Percentiles rank a stretch among this genome's conserved stretches.
phyloP scores from a whole-genome alignment of 176 grass and related monocot species.

The Musa beccarii region DNA sequence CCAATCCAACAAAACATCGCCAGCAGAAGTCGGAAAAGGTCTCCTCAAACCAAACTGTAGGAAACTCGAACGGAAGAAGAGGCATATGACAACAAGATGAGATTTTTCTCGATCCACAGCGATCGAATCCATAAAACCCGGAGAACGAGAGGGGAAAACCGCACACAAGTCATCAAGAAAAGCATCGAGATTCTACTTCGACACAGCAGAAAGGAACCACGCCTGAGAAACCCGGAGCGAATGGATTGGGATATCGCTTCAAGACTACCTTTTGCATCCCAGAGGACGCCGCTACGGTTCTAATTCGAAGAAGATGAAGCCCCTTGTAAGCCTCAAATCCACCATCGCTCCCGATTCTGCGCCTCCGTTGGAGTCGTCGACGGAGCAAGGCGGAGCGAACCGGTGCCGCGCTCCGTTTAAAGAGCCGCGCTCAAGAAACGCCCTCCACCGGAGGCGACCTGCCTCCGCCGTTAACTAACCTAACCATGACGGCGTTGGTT shows the following conservation, averaged over 20 bases:
- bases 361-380: neutral
- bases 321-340: neutral
- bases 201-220: too few species aligned
- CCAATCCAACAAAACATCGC: neutral
- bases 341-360: neutral
- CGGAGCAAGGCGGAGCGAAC: slow-evolving; percentile 17
- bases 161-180: too few species aligned
- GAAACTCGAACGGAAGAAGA: neutral
- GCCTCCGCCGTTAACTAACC: slow-evolving; percentile 16
- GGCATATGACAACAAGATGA: too few species aligned
- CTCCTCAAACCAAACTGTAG: too few species aligned
- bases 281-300: neutral
- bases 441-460: slow-evolving; percentile 49
- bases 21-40: too few species aligned
- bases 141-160: too few species aligned
- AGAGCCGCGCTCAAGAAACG: slow-evolving; percentile 21
- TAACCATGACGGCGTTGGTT: slow-evolving; percentile 4
- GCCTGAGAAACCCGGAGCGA: neutral
- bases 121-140: too few species aligned
- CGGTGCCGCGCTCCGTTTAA: slow-evolving; percentile 25
- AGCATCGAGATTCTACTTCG: too few species aligned
- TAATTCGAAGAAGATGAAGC: too few species aligned
- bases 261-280: slow-evolving; percentile 3
- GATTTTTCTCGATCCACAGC: too few species aligned
- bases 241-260: neutral